Evolutionary conservation across 768 basidiomycete species (phyloP).

Genomic region (Rubroboletus satanas): DNA sequence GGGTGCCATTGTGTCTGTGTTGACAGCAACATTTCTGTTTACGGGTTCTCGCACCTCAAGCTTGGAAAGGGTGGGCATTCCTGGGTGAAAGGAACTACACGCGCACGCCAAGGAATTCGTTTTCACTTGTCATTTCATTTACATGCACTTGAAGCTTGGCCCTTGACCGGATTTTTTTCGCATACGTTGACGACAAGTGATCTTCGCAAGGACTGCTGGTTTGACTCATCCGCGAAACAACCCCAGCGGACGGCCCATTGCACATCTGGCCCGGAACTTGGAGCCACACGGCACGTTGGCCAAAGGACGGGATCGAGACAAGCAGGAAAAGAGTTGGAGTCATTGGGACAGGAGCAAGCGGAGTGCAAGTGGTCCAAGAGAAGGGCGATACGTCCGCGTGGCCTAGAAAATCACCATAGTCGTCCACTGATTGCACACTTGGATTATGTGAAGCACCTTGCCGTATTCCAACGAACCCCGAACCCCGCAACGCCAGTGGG

Average conservation of each 20-base stretch:
- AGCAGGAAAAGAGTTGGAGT: conserved; percentile 11
- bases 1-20: conserved; percentile 12
- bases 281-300: conserved; percentile 13
- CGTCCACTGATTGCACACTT: background rate
- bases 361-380: conserved; percentile 13
- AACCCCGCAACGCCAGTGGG: conserved; percentile 13
- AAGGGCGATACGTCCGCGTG: conserved; percentile 6
- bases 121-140: background rate
- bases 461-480: conserved; percentile 17
- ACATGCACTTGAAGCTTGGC: background rate
- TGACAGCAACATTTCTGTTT: conserved; percentile 9
- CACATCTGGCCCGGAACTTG: conserved; percentile 9
- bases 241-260: conserved; percentile 8
- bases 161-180: conserved; percentile 10
- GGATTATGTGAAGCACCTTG: conserved; percentile 5
- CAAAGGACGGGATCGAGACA: conserved; percentile 15
- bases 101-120: background rate
- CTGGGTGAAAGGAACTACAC: conserved; percentile 10
- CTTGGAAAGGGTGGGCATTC: conserved; percentile 13
- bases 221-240: conserved; percentile 8
- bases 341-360: conserved; percentile 17
- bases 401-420: background rate
- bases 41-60: conserved; percentile 9
- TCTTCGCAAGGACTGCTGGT: conserved; percentile 16
- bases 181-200: conserved; percentile 10